Base-by-base conservation (phyloP, 2,329 filamentous ascomycete species). In the Arthrobotrys conoides region DNA sequence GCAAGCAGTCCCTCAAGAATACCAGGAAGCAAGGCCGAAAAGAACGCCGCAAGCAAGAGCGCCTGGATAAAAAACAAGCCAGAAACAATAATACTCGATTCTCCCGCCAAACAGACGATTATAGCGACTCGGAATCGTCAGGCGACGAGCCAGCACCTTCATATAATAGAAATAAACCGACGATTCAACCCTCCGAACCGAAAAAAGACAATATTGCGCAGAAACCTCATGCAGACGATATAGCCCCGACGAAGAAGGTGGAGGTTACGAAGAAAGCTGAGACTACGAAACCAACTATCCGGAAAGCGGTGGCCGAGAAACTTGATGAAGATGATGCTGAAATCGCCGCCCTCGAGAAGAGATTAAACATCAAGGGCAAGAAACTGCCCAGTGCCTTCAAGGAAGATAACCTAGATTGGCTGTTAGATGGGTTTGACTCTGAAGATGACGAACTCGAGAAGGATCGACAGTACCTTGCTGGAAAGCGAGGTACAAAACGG, bases 321-420 rank as follows among this genome's bases (percentile, higher is more conserved):
- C 86, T 97, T 3, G 90, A 89, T 0, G 87, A 93, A 79, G 95
- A 99, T 75, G 94, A 98, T 82, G 92, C 90, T 1, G 93, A 97
- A 81, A 98, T 99, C 81, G 91, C 91, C 20, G 90, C 90, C 1
- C 86, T 97, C 36, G 96, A 99, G 85, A 94, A 91, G 84, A 96
- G 93, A 82, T 86, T 99, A 2, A 95, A 96, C 0, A 88, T 97
- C 38, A 90, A 88, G 80, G 91, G 91, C 77, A 96, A 93, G 82
- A 91, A 89, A 36, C 84, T 93, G 4, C 90, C 91, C 0, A 91
- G 92, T 80, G 87, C 90, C 0, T 93, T 94, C 81, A 88, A 90
- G 20, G 92, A 97, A 5, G 94, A 97, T 83, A 95, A 94, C 0
- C 85, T 98, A 1, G 93, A 91, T 49, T 91, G 92, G 70, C 84